Conservation (phyloP, 176 grass and related monocot genomes). For the Aegilops sharonensis region DNA sequence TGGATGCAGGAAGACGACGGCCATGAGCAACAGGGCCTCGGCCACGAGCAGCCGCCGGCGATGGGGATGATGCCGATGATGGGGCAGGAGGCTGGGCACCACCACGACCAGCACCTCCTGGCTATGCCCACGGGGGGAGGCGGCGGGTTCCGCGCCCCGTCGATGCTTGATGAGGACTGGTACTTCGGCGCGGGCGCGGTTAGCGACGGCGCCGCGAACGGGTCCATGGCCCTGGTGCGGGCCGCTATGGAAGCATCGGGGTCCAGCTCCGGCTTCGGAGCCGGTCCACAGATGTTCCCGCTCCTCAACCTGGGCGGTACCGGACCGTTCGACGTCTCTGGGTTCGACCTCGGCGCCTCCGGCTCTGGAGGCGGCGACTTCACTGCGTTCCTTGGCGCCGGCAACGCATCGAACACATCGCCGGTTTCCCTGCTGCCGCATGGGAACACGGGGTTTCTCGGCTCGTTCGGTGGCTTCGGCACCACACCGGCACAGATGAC, state of each 20-base stretch:
- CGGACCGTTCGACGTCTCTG: slow-evolving; percentile 56
- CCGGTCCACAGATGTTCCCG: slow-evolving; percentile 41
- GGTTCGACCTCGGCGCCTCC: slow-evolving; percentile 63
- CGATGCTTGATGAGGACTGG: slow-evolving; percentile 47
- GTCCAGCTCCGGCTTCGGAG: slow-evolving; percentile 15
- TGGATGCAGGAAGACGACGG: slow-evolving; percentile 59
- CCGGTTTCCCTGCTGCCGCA: slow-evolving; percentile 34
- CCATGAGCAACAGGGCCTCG: neutral
- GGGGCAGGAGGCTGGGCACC: slow-evolving; percentile 1
- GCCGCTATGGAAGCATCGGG: neutral
- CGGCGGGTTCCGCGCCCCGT: slow-evolving; percentile 8
- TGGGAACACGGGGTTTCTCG: slow-evolving; percentile 34
- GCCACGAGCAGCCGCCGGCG: slow-evolving; percentile 15
- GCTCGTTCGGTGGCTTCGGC: slow-evolving; percentile 71
- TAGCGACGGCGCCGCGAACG: slow-evolving; percentile 11
- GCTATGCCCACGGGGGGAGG: neutral
- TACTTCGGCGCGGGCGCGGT: slow-evolving; percentile 29
- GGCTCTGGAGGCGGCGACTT: slow-evolving; percentile 17
- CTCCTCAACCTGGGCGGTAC: slow-evolving; percentile 45
- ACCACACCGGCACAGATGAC: slow-evolving; percentile 28
- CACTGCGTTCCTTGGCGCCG: slow-evolving; percentile 30
- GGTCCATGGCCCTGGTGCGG: slow-evolving; percentile 29
- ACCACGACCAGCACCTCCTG: slow-evolving; percentile 29
- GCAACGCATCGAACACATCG: slow-evolving; percentile 28
- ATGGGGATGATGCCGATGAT: slow-evolving; percentile 20